Evolutionary conservation across 2,329 filamentous ascomycete genomes (phyloP).

Genomic region (Colletotrichum viniferum): DNA sequence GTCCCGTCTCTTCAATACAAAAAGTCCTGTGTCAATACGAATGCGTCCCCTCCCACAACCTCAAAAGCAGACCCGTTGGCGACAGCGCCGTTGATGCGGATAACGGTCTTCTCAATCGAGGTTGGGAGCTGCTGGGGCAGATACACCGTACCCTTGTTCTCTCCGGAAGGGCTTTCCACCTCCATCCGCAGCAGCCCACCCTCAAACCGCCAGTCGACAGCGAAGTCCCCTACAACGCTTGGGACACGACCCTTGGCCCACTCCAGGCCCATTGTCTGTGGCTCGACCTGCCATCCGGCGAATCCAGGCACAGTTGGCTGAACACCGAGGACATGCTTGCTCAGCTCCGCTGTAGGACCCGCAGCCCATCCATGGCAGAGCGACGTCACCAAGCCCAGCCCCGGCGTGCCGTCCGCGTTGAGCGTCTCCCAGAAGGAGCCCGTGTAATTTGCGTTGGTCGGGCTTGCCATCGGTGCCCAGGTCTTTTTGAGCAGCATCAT

Average conservation of each 20-base stretch:
- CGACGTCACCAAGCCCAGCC: slow-evolving; percentile 29
- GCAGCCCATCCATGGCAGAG: slow-evolving; percentile 38
- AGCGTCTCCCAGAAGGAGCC: slow-evolving; percentile 35
- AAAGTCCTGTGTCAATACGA: slow-evolving; percentile 23
- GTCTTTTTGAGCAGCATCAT: slow-evolving; percentile 22
- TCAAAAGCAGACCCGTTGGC: not conserved
- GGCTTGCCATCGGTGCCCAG: slow-evolving; percentile 32
- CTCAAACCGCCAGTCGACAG: slow-evolving; percentile 8
- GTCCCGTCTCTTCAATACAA: slow-evolving; percentile 3
- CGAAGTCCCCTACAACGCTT: not conserved
- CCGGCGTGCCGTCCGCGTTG: slow-evolving; percentile 26
- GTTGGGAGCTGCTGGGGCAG: not conserved
- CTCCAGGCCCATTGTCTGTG: slow-evolving; percentile 23
- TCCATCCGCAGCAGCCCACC: slow-evolving; percentile 1
- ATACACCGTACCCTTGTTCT: not conserved
- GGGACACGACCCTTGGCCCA: slow-evolving; percentile 16
- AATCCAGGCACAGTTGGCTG: slow-evolving; percentile 26
- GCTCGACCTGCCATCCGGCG: slow-evolving; percentile 21
- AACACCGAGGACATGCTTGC: slow-evolving; percentile 25
- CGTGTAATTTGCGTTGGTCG: slow-evolving; percentile 28
- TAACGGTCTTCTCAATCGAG: not conserved
- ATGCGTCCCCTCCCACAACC: not conserved
- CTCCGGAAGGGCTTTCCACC: not conserved
- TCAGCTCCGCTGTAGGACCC: slow-evolving; percentile 36
- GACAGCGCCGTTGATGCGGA: not conserved